Evolutionary conservation across 768 basidiomycete genomes (phyloP).

Genomic region (Podaxis pistillaris): DNA sequence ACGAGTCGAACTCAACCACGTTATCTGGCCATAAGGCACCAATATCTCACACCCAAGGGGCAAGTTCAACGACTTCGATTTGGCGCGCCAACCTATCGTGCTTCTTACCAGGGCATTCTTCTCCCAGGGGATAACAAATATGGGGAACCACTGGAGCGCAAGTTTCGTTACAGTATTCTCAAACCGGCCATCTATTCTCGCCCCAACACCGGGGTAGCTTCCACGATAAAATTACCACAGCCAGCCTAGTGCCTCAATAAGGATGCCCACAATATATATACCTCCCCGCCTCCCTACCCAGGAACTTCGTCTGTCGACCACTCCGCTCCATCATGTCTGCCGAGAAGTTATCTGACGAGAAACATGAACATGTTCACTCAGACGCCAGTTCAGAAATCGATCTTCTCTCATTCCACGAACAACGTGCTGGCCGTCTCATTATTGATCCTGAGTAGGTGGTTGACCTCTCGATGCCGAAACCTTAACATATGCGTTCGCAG

Average conservation of each 20-base stretch:
- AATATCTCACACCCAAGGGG: neutral
- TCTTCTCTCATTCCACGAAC: conserved; percentile 48
- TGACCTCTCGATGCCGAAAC: neutral
- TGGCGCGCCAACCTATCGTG: neutral
- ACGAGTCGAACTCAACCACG: neutral
- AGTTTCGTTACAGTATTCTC: neutral
- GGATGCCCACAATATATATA: conserved; percentile 4
- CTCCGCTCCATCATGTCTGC: conserved; percentile 22
- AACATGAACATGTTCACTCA: conserved; percentile 18
- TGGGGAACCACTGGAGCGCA: neutral
- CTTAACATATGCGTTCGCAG: conserved; percentile 24
- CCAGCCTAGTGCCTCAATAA: neutral
- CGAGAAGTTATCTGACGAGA: conserved; percentile 21
- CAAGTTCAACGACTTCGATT: neutral
- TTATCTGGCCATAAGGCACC: neutral
- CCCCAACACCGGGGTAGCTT: neutral
- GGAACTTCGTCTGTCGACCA: neutral
- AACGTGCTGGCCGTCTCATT: conserved; percentile 55
- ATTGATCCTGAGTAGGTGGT: conserved; percentile 57
- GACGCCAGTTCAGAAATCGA: conserved; percentile 26
- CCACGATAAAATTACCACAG: neutral
- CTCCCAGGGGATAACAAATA: neutral
- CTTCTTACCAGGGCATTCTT: neutral
- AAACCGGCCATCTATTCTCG: neutral
- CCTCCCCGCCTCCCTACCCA: neutral